A percentile compares a stretch with the other conserved stretches of the same genome.
Conservation (phyloP, 176 grass and related monocot genomes). For the Rhynchospora tenuis region DNA sequence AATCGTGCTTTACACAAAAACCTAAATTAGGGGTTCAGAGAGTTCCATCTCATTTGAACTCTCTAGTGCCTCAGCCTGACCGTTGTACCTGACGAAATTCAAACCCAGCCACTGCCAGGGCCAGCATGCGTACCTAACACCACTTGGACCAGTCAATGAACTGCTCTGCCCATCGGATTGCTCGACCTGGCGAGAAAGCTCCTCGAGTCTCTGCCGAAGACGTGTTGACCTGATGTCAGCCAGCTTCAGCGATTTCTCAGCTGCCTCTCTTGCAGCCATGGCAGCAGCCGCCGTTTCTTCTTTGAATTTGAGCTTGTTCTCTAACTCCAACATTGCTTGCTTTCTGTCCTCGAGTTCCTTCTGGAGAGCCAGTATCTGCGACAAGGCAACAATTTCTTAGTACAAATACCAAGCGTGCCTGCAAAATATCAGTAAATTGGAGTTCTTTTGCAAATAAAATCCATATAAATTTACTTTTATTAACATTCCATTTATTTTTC, state of each 20-base stretch:
- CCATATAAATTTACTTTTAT: neutral
- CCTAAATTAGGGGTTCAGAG: conserved; percentile 75
- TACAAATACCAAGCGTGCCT: neutral
- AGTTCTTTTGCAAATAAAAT: conserved; percentile 1
- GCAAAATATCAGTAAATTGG: neutral
- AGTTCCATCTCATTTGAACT: conserved; percentile 86
- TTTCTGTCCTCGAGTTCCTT: conserved; percentile 85
- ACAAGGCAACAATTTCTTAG: neutral
- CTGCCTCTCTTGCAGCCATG: conserved; percentile 71
- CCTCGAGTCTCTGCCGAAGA: conserved; percentile 72
- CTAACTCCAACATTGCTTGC: conserved; percentile 57
- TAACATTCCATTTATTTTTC: neutral
- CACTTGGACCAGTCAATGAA: conserved; percentile 18
- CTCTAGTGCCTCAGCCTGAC: conserved; percentile 28
- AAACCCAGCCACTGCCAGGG: conserved; percentile 96
- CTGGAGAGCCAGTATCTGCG: conserved; percentile 59
- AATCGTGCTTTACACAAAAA: neutral
- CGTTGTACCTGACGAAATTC: conserved; percentile 50
- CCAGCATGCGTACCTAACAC: conserved; percentile 85
- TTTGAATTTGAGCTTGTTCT: conserved; percentile 97
- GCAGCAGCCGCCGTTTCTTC: conserved; percentile 77
- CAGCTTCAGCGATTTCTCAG: conserved; percentile 82
- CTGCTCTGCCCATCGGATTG: conserved; percentile 42
- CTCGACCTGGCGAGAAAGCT: conserved; percentile 70
- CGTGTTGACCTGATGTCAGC: conserved; percentile 61